Percentiles rank a stretch among this genome's conserved stretches.
These are phyloP conservation scores for Neurospora sp. DNA, from an alignment of 495 filamentous ascomycete species.

Conservation along the genomic window DNA sequence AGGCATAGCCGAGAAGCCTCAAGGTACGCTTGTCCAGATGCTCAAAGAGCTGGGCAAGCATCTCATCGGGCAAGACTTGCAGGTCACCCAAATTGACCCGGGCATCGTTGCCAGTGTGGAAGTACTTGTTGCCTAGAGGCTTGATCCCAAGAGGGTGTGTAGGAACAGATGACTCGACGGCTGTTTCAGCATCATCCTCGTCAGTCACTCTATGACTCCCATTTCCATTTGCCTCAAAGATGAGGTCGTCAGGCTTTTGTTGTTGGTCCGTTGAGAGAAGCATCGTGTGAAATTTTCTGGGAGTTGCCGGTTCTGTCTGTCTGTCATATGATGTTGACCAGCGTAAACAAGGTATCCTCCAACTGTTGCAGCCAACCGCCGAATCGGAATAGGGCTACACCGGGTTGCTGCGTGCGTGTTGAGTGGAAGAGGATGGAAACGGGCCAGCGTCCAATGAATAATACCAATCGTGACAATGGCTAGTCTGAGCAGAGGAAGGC, in stretches of 20 bases:
- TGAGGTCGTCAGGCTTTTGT: neutral
- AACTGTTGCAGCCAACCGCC: neutral
- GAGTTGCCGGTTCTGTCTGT: neutral
- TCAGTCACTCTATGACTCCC: constrained; percentile 11
- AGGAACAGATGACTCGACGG: constrained; percentile 42
- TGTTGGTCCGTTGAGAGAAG: constrained; percentile 13
- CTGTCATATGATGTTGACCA: neutral
- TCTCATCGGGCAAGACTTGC: constrained; percentile 63
- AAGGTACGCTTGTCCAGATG: constrained; percentile 55
- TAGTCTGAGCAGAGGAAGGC: neutral
- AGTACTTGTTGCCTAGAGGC: constrained; percentile 77
- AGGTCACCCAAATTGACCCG: constrained; percentile 55
- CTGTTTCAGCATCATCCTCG: constrained; percentile 1
- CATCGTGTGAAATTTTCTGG: constrained; percentile 6
- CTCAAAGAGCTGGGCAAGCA: constrained; percentile 68
- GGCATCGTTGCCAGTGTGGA: constrained; percentile 51
- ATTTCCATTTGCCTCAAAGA: constrained; percentile 6
- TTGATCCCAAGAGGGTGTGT: constrained; percentile 79
- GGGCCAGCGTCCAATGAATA: neutral
- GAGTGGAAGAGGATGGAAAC: neutral
- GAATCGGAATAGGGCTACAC: neutral
- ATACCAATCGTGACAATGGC: neutral
- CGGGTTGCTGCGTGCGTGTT: neutral
- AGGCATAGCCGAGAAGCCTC: constrained; percentile 62
- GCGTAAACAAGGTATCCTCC: neutral